A percentile compares a stretch with the other conserved stretches of the same genome.
Evolutionary conservation across 2,329 filamentous ascomycete species (phyloP).

Genomic region (Paecilomyces dactylethromorphus): DNA sequence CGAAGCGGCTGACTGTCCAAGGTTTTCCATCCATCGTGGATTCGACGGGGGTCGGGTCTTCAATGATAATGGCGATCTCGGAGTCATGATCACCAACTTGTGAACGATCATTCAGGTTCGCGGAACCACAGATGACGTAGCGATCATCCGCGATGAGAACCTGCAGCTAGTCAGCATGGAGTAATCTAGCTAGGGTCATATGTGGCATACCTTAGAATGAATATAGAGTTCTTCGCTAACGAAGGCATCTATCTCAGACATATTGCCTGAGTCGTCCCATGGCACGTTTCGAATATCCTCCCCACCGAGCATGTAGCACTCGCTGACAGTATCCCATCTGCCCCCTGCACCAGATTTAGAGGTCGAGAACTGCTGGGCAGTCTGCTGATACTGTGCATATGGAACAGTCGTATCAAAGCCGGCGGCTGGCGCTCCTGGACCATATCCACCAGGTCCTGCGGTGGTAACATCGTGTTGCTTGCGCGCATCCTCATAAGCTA

Average conservation of each 20-base stretch:
- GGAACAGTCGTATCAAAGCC: constrained; percentile 35
- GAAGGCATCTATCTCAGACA: constrained; percentile 55
- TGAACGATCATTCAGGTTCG: constrained; percentile 86
- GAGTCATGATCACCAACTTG: constrained; percentile 86
- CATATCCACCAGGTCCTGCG: constrained; percentile 36
- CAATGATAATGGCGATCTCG: constrained; percentile 83
- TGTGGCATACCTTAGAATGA: constrained; percentile 43
- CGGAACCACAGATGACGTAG: constrained; percentile 75
- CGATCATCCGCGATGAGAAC: constrained; percentile 78
- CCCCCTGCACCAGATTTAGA: constrained; percentile 37
- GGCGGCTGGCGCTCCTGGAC: constrained; percentile 23
- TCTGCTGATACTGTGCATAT: constrained; percentile 67
- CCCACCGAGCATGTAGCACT: constrained; percentile 77
- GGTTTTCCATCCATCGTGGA: constrained; percentile 73
- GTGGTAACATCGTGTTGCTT: constrained; percentile 41
- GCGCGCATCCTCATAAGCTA: constrained; percentile 39
- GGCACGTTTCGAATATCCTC: constrained; percentile 60
- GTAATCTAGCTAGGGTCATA: not conserved
- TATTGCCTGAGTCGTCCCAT: constrained; percentile 48
- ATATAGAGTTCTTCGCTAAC: constrained; percentile 59
- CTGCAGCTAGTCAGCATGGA: constrained; percentile 21
- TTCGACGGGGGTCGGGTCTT: constrained; percentile 66
- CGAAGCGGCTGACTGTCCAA: constrained; percentile 74
- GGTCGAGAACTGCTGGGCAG: constrained; percentile 43
- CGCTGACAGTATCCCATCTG: constrained; percentile 68